A percentile compares a stretch with the other conserved stretches of the same genome.
Evolutionary conservation across 23 red algal species (phyloP).

Genomic region (Gracilaria caudata): DNA sequence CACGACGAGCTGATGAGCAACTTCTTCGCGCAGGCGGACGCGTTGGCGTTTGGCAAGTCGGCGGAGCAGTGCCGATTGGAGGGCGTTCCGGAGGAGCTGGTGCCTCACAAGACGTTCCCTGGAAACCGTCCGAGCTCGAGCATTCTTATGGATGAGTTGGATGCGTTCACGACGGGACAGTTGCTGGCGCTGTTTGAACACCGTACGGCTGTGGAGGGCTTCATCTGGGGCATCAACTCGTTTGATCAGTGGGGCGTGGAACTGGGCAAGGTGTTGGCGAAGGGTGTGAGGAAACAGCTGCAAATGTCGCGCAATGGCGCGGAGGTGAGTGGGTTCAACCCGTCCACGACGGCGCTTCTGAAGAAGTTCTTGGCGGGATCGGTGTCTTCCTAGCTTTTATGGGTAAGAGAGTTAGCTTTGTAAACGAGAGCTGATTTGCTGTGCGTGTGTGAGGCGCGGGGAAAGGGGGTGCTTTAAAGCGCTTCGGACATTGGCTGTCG

Average conservation of each 20-base stretch:
- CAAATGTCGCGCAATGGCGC: constrained; percentile 29
- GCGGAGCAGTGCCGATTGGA: constrained; percentile 83
- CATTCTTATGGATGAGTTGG: constrained; percentile 69
- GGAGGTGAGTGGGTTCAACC: constrained; percentile 71
- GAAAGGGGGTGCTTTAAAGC: too few relatives aligned
- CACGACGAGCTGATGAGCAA: constrained; percentile 99
- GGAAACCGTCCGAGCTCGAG: constrained; percentile 85
- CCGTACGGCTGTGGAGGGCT: constrained; percentile 95
- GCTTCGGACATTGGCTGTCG: too few relatives aligned
- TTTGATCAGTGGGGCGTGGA: constrained; percentile 99
- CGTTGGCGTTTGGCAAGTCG: constrained; percentile 91
- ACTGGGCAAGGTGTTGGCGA: constrained; percentile 97
- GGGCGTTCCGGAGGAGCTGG: constrained; percentile 80
- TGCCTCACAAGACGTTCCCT: constrained; percentile 90
- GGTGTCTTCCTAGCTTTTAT: too few relatives aligned
- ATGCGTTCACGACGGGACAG: constrained; percentile 76
- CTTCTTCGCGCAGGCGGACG: constrained; percentile 98
- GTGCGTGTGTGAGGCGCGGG: too few relatives aligned
- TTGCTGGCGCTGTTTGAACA: constrained; percentile 96
- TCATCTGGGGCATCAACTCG: constrained; percentile 96
- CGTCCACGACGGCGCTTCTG: constrained; percentile 75
- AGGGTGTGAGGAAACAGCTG: constrained; percentile 78
- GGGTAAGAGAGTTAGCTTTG: too few relatives aligned
- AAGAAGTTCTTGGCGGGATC: constrained; percentile 56
- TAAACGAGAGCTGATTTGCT: too few relatives aligned